Base-by-base conservation (phyloP, 2,329 filamentous ascomycete genomes). In the Sarocladium kiliense region DNA sequence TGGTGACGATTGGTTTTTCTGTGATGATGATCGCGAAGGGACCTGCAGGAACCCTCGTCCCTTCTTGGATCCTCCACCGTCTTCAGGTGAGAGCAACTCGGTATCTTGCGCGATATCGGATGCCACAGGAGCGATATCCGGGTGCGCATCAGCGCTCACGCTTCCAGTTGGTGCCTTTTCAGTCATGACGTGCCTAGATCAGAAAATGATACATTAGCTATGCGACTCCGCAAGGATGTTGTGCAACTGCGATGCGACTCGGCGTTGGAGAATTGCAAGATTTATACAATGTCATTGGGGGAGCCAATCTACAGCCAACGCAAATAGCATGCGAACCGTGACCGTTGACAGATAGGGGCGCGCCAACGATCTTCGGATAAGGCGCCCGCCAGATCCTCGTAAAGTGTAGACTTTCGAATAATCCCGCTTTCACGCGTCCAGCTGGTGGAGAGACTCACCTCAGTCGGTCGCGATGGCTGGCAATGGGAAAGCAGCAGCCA, bases 1-100 rank as follows among this genome's bases (percentile, higher is more conserved):
- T 55, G 81, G 77, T 44, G 81, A 84, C 58, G 80, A 74, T 66
- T 85, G 79, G 64, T 80, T 75, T 66, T 78, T 79, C 58, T 71
- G 81, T 32, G 82, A 85, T 42, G 83, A 85, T 47, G 82, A 83
- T 70, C 81, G 77, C 42, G 82, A 85, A 16, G 82, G 81, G 39
- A 85, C 79, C 68, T 80, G 75, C 39, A 86, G 73, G 41, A 81
- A 74, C 34, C 75, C 71, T 53, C 77, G 76, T 56, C 74, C 75
- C 65, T 79, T 81, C 65, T 79, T 81, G 58, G 69, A 66, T 58
- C 62, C 66, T 57, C 68, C 63, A 57, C 67, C 71, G 57, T 76
- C 74, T 58, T 79, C 76, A 36, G 72, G 66, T 30, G 70, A 64
- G 56, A 73, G 60, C 57, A 67, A 64, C 45, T 73, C 71, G 61